Evolutionary conservation across 2,329 filamentous ascomycete species (phyloP), one percentile per base, ranked within the genome.

Genomic region (Epichloe gansuensis): DNA sequence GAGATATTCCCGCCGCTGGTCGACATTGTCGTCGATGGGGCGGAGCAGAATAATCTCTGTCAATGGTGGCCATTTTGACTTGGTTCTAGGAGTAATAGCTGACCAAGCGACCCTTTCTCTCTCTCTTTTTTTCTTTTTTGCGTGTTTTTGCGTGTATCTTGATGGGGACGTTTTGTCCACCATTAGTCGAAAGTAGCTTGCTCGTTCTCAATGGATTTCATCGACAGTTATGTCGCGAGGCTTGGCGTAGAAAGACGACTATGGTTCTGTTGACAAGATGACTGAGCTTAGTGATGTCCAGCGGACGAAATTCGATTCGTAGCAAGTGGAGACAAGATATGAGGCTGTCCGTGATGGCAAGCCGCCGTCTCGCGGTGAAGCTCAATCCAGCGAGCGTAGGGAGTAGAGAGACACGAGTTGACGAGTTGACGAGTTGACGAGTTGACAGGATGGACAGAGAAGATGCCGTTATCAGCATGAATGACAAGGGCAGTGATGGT

Each of bases 21-120:
- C 15, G 48, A 12, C 41, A 59, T 58, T 52, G 60, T 45, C 23
- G 31, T 15, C 41, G 59, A 3, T 68, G 69, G 50, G 49, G n/a
- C 51, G 56, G 55, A 45, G 60, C 61, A 54, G 56, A 56, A 42
- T 58, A 55, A 35, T 63, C 59, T 31, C 8, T 31, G 21, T 43
- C 50, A 28, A 46, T 48, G 35, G 50, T 37, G 39, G 35, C 50
- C 48, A 50, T 46, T 17, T 42, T 51, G 44, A 39, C 39, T 44
- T 9, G 41, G 41, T 3, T 23, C 13, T 37, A 12, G n/a, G 11
- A 28, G 13, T 12, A 31, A 28, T 17, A 8, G 47, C 37, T 11
- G 7, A n/a, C n/a, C 9, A 48, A 7, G 46, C 21, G 4, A 11
- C 43, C 28, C 28, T 31, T 31, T 31, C 6, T 31, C 28, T 28